Conservation (phyloP, 441 rosid genomes). For the Mallotus japonicus region DNA sequence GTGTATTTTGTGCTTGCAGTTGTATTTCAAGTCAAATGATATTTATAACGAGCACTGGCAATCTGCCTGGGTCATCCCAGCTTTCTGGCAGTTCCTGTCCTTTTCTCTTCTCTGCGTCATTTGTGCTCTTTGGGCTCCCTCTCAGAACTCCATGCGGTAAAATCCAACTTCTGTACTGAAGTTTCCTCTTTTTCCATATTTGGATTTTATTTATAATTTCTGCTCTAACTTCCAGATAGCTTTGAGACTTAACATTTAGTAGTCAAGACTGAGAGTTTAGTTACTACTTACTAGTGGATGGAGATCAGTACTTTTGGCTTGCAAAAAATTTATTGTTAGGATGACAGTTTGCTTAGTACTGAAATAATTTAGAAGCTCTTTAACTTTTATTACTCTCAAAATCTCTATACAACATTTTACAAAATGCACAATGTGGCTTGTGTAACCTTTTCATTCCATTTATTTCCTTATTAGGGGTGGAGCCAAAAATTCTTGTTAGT, state of each 20-base stretch:
- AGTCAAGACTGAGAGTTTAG: neutral
- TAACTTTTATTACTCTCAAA: neutral
- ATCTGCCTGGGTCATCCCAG: slow-evolving; percentile 90
- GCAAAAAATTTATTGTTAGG: neutral
- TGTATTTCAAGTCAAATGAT: slow-evolving; percentile 87
- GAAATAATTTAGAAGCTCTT: neutral
- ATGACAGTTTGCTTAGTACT: slow-evolving; percentile 1
- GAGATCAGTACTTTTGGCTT: neutral
- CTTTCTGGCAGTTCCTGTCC: slow-evolving; percentile 89
- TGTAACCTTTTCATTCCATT: neutral
- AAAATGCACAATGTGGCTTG: neutral
- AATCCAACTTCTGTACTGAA: slow-evolving; percentile 6
- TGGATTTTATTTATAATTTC: neutral
- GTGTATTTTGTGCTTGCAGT: slow-evolving; percentile 46
- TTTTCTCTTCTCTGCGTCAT: slow-evolving; percentile 75
- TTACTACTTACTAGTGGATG: neutral
- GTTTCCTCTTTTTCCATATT: slow-evolving; percentile 1
- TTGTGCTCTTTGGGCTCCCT: slow-evolving; percentile 92
- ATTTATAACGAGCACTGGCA: slow-evolving; percentile 89
- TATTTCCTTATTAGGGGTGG: too few relatives aligned
- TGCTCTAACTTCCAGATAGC: neutral
- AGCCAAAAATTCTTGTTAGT: too few relatives aligned
- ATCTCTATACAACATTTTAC: neutral
- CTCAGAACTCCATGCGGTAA: slow-evolving; percentile 80
- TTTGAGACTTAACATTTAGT: neutral